A percentile compares a stretch with the other conserved stretches of the same genome.
phyloP scores from a whole-genome alignment of 257 asterid genomes.

The Jaltomata sinuosa region DNA sequence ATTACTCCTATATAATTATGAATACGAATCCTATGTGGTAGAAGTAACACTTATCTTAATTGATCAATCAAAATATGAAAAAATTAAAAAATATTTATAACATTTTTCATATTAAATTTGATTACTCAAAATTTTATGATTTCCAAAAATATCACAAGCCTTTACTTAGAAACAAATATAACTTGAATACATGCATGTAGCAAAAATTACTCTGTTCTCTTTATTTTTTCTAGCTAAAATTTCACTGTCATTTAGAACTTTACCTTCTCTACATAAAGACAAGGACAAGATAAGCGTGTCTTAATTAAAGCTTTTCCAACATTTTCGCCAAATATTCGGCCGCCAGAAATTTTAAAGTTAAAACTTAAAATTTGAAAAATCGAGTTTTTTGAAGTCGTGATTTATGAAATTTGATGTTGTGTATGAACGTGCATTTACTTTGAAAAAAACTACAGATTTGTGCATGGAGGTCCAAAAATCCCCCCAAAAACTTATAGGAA shows the following conservation, averaged over 20 bases:
- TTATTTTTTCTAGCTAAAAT: not conserved
- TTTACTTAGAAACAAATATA: not conserved
- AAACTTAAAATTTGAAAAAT: too few species aligned
- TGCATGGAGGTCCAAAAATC: too few species aligned
- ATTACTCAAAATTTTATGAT: not conserved
- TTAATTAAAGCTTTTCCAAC: conserved; percentile 1
- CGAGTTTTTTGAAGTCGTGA: too few species aligned
- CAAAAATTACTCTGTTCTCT: not conserved
- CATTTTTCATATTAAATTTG: not conserved
- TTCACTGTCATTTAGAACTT: conserved; percentile 1
- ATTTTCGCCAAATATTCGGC: not conserved
- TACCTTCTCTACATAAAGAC: not conserved
- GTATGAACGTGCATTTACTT: too few species aligned
- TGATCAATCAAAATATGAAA: not conserved
- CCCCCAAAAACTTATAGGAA: too few species aligned
- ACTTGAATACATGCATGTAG: not conserved
- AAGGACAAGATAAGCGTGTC: conserved; percentile 21
- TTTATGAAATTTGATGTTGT: too few species aligned
- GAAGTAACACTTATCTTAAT: not conserved
- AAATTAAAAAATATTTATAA: not conserved
- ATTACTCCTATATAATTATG: not conserved
- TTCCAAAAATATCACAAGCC: not conserved
- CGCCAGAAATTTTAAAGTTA: too few species aligned
- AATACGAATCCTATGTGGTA: not conserved
- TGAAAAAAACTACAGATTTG: too few species aligned